Evolutionary conservation across 495 filamentous ascomycete genomes (phyloP).

Genomic region (Neurospora terricola): DNA sequence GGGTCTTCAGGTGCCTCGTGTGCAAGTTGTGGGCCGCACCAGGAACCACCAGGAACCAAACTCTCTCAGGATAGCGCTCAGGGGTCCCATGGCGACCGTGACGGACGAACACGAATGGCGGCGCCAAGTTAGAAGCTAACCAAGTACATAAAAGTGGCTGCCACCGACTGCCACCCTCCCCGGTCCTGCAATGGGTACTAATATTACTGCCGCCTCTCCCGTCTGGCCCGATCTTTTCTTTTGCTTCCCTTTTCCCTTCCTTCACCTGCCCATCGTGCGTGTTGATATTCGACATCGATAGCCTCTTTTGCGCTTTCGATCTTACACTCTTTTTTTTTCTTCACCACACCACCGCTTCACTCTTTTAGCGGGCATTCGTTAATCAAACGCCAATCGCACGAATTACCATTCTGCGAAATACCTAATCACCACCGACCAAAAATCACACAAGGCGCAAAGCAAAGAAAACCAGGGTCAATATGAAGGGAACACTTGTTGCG

Average conservation of each 20-base stretch:
- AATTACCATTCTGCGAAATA: neutral
- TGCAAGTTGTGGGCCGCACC: neutral
- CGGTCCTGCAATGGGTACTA: conserved; percentile 5
- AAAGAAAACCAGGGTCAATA: conserved; percentile 22
- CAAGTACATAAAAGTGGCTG: conserved; percentile 5
- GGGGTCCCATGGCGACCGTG: neutral
- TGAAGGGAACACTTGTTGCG: conserved; percentile 59
- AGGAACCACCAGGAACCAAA: neutral
- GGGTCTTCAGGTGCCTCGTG: neutral
- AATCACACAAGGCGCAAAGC: neutral
- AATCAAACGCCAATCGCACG: conserved; percentile 9
- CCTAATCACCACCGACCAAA: conserved; percentile 14
- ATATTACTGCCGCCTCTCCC: conserved; percentile 7
- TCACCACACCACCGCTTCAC: conserved; percentile 76
- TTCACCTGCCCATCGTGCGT: conserved; percentile 34
- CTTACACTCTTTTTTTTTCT: conserved; percentile 28
- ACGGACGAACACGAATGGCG: conserved; percentile 6
- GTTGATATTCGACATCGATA: conserved; percentile 41
- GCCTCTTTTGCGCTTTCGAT: conserved; percentile 42
- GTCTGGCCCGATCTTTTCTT: conserved; percentile 6
- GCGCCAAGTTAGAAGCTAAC: conserved; percentile 11
- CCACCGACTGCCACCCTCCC: conserved; percentile 12
- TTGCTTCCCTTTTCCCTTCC: conserved; percentile 29
- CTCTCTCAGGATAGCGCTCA: neutral
- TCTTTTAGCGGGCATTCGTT: conserved; percentile 95